Conservation (phyloP, 2,329 filamentous ascomycete genomes). For the Colletotrichum theobromicola region DNA sequence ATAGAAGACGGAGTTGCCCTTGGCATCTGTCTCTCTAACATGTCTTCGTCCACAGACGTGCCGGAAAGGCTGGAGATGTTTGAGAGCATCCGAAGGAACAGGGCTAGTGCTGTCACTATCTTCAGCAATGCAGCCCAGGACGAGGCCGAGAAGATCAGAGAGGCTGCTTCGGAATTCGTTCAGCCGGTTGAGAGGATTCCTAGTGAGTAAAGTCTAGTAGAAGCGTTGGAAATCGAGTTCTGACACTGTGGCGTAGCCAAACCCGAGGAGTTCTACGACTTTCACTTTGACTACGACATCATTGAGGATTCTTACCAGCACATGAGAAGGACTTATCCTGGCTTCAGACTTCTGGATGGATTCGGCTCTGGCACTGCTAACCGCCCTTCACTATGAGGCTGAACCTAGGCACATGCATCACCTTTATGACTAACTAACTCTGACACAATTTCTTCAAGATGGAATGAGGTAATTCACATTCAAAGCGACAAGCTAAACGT, state of each 20-base stretch:
- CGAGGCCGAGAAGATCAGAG: slow-evolving; percentile 31
- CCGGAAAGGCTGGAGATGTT: slow-evolving; percentile 29
- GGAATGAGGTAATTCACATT: not conserved
- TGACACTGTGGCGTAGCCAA: not conserved
- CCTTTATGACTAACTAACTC: too few relatives aligned
- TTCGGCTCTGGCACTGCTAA: not conserved
- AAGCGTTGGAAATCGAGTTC: not conserved
- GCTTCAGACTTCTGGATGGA: not conserved
- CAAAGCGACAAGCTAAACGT: not conserved
- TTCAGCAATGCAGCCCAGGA: slow-evolving; percentile 43
- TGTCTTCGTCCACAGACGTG: slow-evolving; percentile 22
- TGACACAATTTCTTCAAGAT: not conserved
- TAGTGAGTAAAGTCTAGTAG: slow-evolving; percentile 21
- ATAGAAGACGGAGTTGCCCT: slow-evolving; percentile 41
- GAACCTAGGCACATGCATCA: too few relatives aligned
- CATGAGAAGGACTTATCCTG: not conserved
- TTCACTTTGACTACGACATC: slow-evolving; percentile 15
- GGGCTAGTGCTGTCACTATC: slow-evolving; percentile 41
- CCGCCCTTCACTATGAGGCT: not conserved
- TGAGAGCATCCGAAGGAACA: slow-evolving; percentile 28
- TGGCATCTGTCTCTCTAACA: slow-evolving; percentile 30
- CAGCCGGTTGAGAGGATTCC: slow-evolving; percentile 34
- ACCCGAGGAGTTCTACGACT: slow-evolving; percentile 17
- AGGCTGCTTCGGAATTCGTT: slow-evolving; percentile 26
- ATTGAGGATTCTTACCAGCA: not conserved